phyloP scores from a whole-genome alignment of 192 early-diverging fungal genomes.

The Rhizophagus clarus region DNA sequence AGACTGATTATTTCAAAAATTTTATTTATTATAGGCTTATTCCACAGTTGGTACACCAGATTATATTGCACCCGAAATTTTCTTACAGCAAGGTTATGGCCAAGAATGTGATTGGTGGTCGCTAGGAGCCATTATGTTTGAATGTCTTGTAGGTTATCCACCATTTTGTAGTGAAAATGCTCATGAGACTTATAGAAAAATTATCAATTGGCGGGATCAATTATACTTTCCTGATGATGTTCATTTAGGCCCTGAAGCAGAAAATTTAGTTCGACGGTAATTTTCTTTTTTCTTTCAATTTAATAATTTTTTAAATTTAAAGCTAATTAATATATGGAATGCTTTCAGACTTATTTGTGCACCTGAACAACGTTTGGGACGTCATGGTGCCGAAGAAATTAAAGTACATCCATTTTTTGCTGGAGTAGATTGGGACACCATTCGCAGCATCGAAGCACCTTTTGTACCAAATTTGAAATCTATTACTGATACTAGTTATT shows the following conservation, averaged over 20 bases:
- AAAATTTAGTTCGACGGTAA: constrained; percentile 88
- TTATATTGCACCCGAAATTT: constrained; percentile 94
- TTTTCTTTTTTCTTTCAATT: not conserved
- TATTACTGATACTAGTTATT: constrained; percentile 98
- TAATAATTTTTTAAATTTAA: not conserved
- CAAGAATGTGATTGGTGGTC: constrained; percentile 99
- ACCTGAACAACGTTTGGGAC: constrained; percentile 81
- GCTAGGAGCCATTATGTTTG: constrained; percentile 98
- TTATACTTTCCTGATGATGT: constrained; percentile 94
- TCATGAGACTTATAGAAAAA: constrained; percentile 97
- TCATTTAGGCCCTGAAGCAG: constrained; percentile 85
- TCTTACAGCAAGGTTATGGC: constrained; percentile 91
- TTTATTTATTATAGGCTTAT: constrained; percentile 66
- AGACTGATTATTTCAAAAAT: not conserved
- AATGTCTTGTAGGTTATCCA: constrained; percentile 97
- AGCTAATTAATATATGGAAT: not conserved
- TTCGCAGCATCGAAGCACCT: constrained; percentile 84
- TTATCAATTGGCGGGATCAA: constrained; percentile 93
- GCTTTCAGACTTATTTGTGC: constrained; percentile 78
- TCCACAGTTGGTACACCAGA: constrained; percentile 99
- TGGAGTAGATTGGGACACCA: constrained; percentile 87
- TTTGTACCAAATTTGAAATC: constrained; percentile 89
- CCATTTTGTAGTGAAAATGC: constrained; percentile 96
- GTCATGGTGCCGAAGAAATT: constrained; percentile 80
- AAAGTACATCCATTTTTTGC: constrained; percentile 94